These are phyloP conservation scores for Kwoniella mangroviensis DNA, from an alignment of 768 basidiomycete genomes.

Conservation along the genomic window DNA sequence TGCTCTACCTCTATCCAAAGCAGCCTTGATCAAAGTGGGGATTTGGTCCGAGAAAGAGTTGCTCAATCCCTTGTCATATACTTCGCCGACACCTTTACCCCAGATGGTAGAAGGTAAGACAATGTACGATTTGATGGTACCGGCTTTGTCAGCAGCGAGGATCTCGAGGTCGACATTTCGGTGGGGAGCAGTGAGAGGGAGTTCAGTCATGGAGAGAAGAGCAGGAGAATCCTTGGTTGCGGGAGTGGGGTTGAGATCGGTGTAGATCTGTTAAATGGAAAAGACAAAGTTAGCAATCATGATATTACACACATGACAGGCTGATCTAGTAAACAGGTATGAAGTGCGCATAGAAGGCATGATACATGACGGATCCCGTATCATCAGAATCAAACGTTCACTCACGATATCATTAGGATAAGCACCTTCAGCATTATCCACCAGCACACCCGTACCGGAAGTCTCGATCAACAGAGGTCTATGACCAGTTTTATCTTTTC, in stretches of 20 bases:
- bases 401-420: constrained; percentile 48
- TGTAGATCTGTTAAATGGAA: constrained; percentile 42
- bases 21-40: constrained; percentile 47
- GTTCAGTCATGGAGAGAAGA: constrained; percentile 43
- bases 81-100: constrained; percentile 42
- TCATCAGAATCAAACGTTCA: neutral
- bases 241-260: constrained; percentile 52
- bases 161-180: constrained; percentile 54
- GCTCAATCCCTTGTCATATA: constrained; percentile 48
- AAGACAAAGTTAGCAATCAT: neutral
- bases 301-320: neutral
- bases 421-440: constrained; percentile 47
- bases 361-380: neutral
- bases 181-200: constrained; percentile 48
- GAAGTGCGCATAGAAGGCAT: too few species aligned
- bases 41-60: constrained; percentile 53
- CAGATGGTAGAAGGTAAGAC: constrained; percentile 57
- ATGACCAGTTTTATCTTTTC: constrained; percentile 53
- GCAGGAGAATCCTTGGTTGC: constrained; percentile 38
- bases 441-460: constrained; percentile 49
- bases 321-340: neutral
- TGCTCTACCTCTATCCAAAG: constrained; percentile 47
- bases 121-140: constrained; percentile 50
- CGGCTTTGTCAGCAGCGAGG: constrained; percentile 47
- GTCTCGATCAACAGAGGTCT: constrained; percentile 54